Conservation (phyloP, 441 rosid species). For the Gossypium gossypioides region DNA sequence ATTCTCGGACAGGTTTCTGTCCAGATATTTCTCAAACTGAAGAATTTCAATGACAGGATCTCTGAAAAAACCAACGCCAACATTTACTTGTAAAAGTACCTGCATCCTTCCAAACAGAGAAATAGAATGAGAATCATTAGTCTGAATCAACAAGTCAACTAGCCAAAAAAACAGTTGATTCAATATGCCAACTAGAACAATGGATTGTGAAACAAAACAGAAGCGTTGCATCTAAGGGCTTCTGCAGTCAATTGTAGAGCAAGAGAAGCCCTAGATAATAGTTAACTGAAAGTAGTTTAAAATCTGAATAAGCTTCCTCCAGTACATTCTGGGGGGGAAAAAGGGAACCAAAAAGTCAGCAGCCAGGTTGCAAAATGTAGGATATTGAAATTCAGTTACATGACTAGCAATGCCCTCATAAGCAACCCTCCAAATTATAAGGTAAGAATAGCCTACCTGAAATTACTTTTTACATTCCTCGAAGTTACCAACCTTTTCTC, state of each 20-base stretch:
- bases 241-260: background rate
- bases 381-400: background rate
- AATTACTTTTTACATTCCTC: background rate
- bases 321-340: background rate
- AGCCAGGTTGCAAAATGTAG: background rate
- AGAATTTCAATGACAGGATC: conserved; percentile 88
- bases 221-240: background rate
- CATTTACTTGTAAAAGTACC: conserved; percentile 83
- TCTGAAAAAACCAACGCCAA: conserved; percentile 54
- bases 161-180: background rate
- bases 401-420: background rate
- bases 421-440: conserved; percentile 4
- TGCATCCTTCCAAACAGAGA: conserved; percentile 91
- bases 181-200: conserved; percentile 10
- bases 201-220: conserved; percentile 8
- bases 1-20: conserved; percentile 27
- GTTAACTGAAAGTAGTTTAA: background rate
- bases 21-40: conserved; percentile 82
- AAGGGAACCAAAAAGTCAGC: background rate
- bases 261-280: background rate
- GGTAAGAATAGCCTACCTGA: background rate
- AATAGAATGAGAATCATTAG: conserved; percentile 42
- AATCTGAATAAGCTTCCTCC: background rate
- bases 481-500: background rate
- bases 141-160: conserved; percentile 9